Conservation (phyloP, 306 rosid species). For the Morella rubra region DNA sequence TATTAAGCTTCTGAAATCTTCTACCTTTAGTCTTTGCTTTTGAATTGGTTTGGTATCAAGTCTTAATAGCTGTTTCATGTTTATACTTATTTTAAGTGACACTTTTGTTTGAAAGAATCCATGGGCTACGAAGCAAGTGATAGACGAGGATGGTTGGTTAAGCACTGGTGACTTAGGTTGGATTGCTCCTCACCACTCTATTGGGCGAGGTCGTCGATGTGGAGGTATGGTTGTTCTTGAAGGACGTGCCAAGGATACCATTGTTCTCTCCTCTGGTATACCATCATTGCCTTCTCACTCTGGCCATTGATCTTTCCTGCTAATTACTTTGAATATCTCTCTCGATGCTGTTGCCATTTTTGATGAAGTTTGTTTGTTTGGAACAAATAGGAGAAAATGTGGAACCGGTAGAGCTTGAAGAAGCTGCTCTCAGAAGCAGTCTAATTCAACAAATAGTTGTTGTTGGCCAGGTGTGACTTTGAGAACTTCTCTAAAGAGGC, state of each 20-base stretch:
- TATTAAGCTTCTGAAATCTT: background rate
- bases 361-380: slow-evolving; percentile 27
- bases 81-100: slow-evolving; percentile 8
- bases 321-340: background rate
- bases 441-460: slow-evolving; percentile 85
- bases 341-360: background rate
- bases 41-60: slow-evolving; percentile 14
- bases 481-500: background rate
- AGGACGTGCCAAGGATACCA: slow-evolving; percentile 94
- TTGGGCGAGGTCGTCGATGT: slow-evolving; percentile 66
- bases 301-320: slow-evolving; percentile 1
- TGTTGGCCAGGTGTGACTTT: slow-evolving; percentile 76
- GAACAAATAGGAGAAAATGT: slow-evolving; percentile 78
- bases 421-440: slow-evolving; percentile 83
- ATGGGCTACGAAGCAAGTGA: slow-evolving; percentile 61
- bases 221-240: slow-evolving; percentile 79
- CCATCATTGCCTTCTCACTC: background rate
- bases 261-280: slow-evolving; percentile 89
- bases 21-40: background rate
- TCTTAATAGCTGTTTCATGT: slow-evolving; percentile 33
- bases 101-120: slow-evolving; percentile 53
- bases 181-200: slow-evolving; percentile 78
- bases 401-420: slow-evolving; percentile 86
- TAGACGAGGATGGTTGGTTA: slow-evolving; percentile 83
- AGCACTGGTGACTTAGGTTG: slow-evolving; percentile 91